Conservation (phyloP, 164 flowering plant genomes). For the Brasenia schreberi region DNA sequence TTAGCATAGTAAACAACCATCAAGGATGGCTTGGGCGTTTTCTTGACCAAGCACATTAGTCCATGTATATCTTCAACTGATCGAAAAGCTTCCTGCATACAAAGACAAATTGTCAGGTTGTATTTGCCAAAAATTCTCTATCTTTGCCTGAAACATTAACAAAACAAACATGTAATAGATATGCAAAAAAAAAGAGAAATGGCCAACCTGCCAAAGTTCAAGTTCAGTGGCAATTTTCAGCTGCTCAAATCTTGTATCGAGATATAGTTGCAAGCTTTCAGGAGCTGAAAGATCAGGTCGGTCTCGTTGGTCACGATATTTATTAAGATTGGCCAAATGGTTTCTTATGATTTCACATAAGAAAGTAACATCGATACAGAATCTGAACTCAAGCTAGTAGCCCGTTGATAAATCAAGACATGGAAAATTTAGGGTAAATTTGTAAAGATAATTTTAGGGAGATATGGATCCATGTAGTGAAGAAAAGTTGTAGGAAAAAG, state of each 20-base stretch:
- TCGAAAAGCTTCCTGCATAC: constrained; percentile 83
- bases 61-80: constrained; percentile 92
- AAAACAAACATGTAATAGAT: no score
- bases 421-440: no score
- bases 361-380: background rate
- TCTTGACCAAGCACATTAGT: constrained; percentile 93
- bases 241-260: constrained; percentile 95
- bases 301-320: constrained; percentile 89
- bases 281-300: constrained; percentile 79
- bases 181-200: no score
- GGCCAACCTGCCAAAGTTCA: constrained; percentile 98
- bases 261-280: constrained; percentile 82
- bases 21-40: constrained; percentile 78
- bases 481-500: no score
- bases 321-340: constrained; percentile 82
- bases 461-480: no score
- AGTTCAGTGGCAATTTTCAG: constrained; percentile 93
- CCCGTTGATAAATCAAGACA: no score
- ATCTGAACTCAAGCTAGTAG: no score
- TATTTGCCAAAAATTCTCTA: no score
- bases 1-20: constrained; percentile 87
- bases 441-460: no score
- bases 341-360: constrained; percentile 85
- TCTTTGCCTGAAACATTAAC: no score
- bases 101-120: constrained; percentile 6